Percentiles rank a stretch among this genome's conserved stretches.
Evolutionary conservation across 2,329 filamentous ascomycete species (phyloP).

Genomic region (Neofusicoccum ribis): DNA sequence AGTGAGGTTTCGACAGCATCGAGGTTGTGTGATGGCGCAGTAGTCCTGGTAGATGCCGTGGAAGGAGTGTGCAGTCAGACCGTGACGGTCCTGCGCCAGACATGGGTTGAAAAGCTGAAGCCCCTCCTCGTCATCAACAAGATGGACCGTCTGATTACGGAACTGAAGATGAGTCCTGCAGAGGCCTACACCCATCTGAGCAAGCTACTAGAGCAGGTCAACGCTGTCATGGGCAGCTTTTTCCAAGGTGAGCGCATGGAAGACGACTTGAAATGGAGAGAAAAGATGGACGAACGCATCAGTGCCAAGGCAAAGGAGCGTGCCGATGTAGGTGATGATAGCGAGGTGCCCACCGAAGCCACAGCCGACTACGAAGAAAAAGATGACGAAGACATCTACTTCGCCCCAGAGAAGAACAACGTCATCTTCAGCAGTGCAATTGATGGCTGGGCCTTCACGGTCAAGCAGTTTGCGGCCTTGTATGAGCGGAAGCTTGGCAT

Average conservation of each 20-base stretch:
- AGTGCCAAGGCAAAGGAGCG: constrained; percentile 63
- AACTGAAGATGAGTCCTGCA: constrained; percentile 86
- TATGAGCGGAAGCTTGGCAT: constrained; percentile 98
- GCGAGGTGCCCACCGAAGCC: constrained; percentile 49
- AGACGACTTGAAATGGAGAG: constrained; percentile 93
- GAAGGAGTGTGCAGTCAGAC: constrained; percentile 99
- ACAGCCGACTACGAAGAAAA: constrained; percentile 74
- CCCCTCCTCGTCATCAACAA: constrained; percentile 97
- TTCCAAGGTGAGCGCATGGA: constrained; percentile 99
- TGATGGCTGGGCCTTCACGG: constrained; percentile 98
- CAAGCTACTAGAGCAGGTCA: constrained; percentile 91
- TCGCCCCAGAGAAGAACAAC: constrained; percentile 96
- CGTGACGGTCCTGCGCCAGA: constrained; percentile 90
- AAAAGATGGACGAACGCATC: constrained; percentile 84
- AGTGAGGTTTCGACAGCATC: constrained; percentile 97
- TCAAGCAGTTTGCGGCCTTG: constrained; percentile 86
- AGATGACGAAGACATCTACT: constrained; percentile 96
- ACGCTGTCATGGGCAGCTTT: constrained; percentile 95
- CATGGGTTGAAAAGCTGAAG: constrained; percentile 94
- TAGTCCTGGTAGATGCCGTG: constrained; percentile 93
- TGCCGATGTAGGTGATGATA: constrained; percentile 47
- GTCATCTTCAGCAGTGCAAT: constrained; percentile 98
- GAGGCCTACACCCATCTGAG: constrained; percentile 89
- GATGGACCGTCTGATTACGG: constrained; percentile 91
- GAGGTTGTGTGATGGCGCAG: constrained; percentile 87